These are phyloP conservation scores for Daldinia decipiens DNA, from an alignment of 495 filamentous ascomycete genomes.

Conservation along the genomic window DNA sequence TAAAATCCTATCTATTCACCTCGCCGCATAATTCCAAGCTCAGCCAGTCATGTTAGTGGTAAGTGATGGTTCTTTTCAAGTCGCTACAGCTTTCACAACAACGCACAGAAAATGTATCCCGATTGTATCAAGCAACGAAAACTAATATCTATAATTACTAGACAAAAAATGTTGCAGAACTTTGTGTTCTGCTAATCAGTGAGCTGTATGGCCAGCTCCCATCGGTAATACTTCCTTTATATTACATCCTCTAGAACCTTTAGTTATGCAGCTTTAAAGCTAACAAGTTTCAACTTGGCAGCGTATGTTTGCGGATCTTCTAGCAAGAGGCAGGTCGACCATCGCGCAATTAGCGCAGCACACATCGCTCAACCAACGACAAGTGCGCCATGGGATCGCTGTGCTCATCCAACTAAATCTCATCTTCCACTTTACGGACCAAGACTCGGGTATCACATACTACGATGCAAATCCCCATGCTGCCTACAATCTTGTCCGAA, in stretches of 20 bases:
- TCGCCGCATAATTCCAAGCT: conserved; percentile 15
- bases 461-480: conserved; percentile 82
- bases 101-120: not conserved
- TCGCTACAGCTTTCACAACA: conserved; percentile 1
- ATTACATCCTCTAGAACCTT: conserved; percentile 3
- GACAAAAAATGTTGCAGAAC: conserved; percentile 75
- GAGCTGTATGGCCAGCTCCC: conserved; percentile 90
- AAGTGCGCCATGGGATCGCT: conserved; percentile 79
- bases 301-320: conserved; percentile 83
- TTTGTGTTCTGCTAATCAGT: conserved; percentile 87
- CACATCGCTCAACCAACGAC: conserved; percentile 71
- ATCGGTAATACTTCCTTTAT: conserved; percentile 69
- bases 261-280: conserved; percentile 3
- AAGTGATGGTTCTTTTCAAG: conserved; percentile 38
- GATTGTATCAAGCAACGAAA: conserved; percentile 9
- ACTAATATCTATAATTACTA: conserved; percentile 29
- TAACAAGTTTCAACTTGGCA: conserved; percentile 46
- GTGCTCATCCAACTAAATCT: conserved; percentile 91
- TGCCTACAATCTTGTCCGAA: conserved; percentile 81
- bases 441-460: conserved; percentile 69
- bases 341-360: conserved; percentile 72
- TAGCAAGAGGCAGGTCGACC: conserved; percentile 78
- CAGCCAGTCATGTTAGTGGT: conserved; percentile 55
- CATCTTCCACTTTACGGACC: conserved; percentile 75
- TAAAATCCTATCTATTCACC: conserved; percentile 22